Evolutionary conservation across 83 land plant species (phyloP).

Genomic region (Picea engelmannii): DNA sequence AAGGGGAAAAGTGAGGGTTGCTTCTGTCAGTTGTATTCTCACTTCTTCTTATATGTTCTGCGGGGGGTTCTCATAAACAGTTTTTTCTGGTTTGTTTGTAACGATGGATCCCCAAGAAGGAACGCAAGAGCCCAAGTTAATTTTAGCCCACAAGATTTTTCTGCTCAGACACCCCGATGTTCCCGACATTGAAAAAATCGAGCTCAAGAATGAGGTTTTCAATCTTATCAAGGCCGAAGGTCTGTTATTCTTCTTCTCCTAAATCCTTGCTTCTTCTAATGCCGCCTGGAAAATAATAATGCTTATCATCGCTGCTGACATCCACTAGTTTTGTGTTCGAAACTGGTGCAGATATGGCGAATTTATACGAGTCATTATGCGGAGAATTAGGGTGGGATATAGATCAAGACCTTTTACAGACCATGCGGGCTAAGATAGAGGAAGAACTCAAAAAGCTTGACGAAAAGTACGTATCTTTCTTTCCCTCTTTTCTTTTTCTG

Average conservation of each 20-base stretch:
- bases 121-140: conserved; percentile 68
- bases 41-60: too few relatives aligned
- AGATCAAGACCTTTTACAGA: conserved; percentile 58
- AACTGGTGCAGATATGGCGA: conserved; percentile 74
- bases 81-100: too few relatives aligned
- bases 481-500: background rate
- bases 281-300: background rate
- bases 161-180: conserved; percentile 68
- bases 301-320: background rate
- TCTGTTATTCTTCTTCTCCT: background rate
- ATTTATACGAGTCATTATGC: conserved; percentile 71
- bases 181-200: conserved; percentile 73
- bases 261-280: background rate
- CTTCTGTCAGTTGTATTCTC: too few relatives aligned
- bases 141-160: conserved; percentile 76
- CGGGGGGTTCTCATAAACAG: too few relatives aligned
- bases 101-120: conserved; percentile 79
- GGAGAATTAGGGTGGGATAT: conserved; percentile 59
- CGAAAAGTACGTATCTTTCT: conserved; percentile 65
- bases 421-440: conserved; percentile 64
- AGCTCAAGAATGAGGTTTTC: conserved; percentile 65
- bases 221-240: conserved; percentile 51
- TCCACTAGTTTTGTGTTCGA: background rate
- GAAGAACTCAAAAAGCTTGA: conserved; percentile 80
- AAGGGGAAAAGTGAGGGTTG: too few relatives aligned